A percentile compares a stretch with the other conserved stretches of the same genome.
These are phyloP conservation scores for Gastrolobium bilobum DNA, from an alignment of 306 rosid genomes.

Conservation along the genomic window DNA sequence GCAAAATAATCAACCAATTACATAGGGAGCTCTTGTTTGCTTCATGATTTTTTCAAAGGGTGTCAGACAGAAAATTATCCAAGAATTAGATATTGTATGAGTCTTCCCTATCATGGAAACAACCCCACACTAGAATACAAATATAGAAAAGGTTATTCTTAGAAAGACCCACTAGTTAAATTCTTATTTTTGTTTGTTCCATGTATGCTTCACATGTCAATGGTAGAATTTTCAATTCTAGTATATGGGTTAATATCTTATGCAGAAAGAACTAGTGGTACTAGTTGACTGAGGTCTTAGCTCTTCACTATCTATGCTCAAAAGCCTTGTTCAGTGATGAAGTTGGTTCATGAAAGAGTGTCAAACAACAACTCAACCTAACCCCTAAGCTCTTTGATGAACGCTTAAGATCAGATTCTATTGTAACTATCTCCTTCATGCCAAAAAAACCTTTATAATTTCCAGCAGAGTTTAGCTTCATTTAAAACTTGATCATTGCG, in stretches of 20 bases:
- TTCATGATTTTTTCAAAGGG: conserved; percentile 88
- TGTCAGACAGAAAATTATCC: conserved; percentile 56
- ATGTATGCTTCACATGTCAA: conserved; percentile 34
- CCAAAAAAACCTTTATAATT: not conserved
- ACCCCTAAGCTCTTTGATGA: not conserved
- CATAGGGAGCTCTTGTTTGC: conserved; percentile 66
- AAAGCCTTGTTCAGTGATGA: conserved; percentile 5
- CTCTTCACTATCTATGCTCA: conserved; percentile 37
- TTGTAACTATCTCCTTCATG: conserved; percentile 11
- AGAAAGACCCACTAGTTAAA: conserved; percentile 53
- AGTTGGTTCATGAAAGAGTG: not conserved
- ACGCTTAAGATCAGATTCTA: conserved; percentile 15
- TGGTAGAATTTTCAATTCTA: conserved; percentile 25
- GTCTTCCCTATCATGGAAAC: conserved; percentile 62
- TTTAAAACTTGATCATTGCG: not conserved
- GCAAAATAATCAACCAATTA: conserved; percentile 65
- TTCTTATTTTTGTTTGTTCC: conserved; percentile 49
- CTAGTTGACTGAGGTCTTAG: conserved; percentile 47
- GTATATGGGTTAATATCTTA: conserved; percentile 3
- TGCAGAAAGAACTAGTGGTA: conserved; percentile 8
- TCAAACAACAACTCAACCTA: conserved; percentile 21
- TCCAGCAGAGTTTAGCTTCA: not conserved
- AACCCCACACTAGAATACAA: conserved; percentile 58
- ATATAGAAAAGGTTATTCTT: conserved; percentile 34
- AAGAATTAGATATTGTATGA: conserved; percentile 47